A percentile compares a stretch with the other conserved stretches of the same genome.
Conservation (phyloP, 2,329 filamentous ascomycete genomes). For the Penicillium polonicum region DNA sequence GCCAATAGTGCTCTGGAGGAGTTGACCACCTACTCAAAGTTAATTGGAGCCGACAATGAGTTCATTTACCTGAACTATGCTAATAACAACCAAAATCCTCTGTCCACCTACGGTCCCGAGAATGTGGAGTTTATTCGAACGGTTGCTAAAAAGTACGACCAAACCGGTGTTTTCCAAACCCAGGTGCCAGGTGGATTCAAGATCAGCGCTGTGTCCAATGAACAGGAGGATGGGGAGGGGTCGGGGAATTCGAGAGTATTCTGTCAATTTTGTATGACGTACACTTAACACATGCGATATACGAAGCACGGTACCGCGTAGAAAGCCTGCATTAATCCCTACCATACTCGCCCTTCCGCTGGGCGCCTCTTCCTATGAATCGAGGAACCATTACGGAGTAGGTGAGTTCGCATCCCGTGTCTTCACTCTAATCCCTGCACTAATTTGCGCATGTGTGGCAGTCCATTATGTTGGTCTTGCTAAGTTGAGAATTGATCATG, state of each 20-base stretch:
- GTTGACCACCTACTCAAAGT: slow-evolving; percentile 30
- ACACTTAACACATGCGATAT: background rate
- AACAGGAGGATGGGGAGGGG: background rate
- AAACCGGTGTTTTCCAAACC: slow-evolving; percentile 28
- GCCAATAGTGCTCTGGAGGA: slow-evolving; percentile 30
- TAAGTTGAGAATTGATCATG: too few relatives aligned
- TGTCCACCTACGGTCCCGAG: slow-evolving; percentile 42
- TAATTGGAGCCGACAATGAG: slow-evolving; percentile 31
- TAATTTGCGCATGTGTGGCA: too few relatives aligned
- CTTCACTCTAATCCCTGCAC: too few relatives aligned
- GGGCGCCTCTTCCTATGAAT: too few relatives aligned
- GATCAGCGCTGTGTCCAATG: slow-evolving; percentile 7
- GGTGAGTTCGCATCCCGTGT: too few relatives aligned
- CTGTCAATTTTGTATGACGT: background rate
- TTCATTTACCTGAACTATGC: slow-evolving; percentile 51
- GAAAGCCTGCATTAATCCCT: too few relatives aligned
- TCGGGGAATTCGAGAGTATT: too few relatives aligned
- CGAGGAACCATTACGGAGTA: too few relatives aligned
- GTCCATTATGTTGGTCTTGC: too few relatives aligned
- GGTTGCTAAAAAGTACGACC: slow-evolving; percentile 29
- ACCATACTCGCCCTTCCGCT: too few relatives aligned
- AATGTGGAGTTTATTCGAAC: slow-evolving; percentile 35
- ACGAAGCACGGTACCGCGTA: background rate
- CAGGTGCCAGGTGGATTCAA: slow-evolving; percentile 34
- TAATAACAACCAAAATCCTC: slow-evolving; percentile 42